Base-by-base conservation (phyloP, 2,329 filamentous ascomycete species). In the Nannizzia gypsea region DNA sequence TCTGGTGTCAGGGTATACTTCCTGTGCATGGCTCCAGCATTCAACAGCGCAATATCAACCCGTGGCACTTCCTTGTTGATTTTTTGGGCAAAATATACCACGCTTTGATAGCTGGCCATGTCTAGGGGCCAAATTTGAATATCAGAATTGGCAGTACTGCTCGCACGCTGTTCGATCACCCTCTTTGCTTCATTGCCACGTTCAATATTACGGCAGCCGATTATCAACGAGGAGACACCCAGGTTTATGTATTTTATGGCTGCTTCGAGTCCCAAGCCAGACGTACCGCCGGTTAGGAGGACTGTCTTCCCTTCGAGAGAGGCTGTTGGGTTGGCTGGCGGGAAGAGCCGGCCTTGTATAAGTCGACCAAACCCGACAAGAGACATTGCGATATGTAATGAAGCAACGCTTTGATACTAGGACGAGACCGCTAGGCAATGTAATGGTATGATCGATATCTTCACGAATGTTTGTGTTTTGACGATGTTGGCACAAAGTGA, bases 261-360 rank as follows among this genome's bases (percentile, higher is more conserved):
- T 3, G 79, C 77, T 64, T 79, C 76, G 22, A 78, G 72, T 0
- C 80, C 80, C 13, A 82, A 67, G 3, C 80, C 80, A 1, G 75
- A 73, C 46, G 78, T 81, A 8, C 77, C 77, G 22, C 79, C 79
- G 5, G 79, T 80, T 15, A 81, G 65, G 6, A 81, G 68, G 2
- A 80, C 73, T 0, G 74, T 78, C 63, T 76, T 77, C 11, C 75
- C 74, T 6, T 69, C 71, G 55, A 80, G 75, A 1, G 74, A 75
- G 52, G 67, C 63, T 3, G 61, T 69, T 22, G 73, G 71, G 42
- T 77, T 71, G 28, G 66, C 63, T 0, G 74, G 75, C 1, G 70
- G 70, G 31, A 67, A 71, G 38, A 63, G 42, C 13, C 62, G 60
- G 13, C 17, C 58, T 42, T 55, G 59, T 1, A 63, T 56, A 3